A percentile compares a stretch with the other conserved stretches of the same genome.
Conservation (phyloP, 495 filamentous ascomycete genomes). For the Saxophila tyrrhenica region DNA sequence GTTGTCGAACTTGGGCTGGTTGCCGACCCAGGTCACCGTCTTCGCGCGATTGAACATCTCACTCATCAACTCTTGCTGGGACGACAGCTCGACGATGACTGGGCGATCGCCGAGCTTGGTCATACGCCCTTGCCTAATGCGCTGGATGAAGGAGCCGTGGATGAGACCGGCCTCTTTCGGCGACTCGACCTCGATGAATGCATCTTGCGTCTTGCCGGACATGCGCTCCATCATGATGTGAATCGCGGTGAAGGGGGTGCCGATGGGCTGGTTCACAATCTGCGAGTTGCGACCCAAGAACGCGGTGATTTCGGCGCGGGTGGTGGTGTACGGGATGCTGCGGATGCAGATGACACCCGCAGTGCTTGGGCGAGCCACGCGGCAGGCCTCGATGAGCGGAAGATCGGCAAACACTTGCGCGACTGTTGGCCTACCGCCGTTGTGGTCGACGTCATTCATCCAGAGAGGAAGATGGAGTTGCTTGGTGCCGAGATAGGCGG, state of each 20-base stretch:
- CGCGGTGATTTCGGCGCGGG: slow-evolving; percentile 54
- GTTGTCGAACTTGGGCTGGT: slow-evolving; percentile 31
- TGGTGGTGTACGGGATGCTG: slow-evolving; percentile 54
- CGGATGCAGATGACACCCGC: slow-evolving; percentile 32
- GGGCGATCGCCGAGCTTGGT: slow-evolving; percentile 53
- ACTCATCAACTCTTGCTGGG: slow-evolving; percentile 49
- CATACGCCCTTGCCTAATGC: slow-evolving; percentile 30
- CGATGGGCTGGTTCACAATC: slow-evolving; percentile 40
- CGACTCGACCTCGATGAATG: slow-evolving; percentile 56
- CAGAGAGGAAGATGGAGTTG: neutral
- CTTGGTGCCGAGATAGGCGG: slow-evolving; percentile 1
- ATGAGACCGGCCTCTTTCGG: slow-evolving; percentile 42
- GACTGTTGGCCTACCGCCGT: slow-evolving; percentile 5
- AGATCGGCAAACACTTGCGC: slow-evolving; percentile 10
- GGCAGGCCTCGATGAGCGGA: slow-evolving; percentile 20
- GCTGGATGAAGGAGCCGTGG: slow-evolving; percentile 36
- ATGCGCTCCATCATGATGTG: slow-evolving; percentile 79
- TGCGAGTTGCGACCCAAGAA: slow-evolving; percentile 58
- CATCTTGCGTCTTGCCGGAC: slow-evolving; percentile 67
- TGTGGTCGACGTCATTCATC: neutral
- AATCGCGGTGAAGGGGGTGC: slow-evolving; percentile 41
- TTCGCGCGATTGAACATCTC: slow-evolving; percentile 57
- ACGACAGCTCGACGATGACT: slow-evolving; percentile 50
- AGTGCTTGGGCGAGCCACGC: slow-evolving; percentile 13
- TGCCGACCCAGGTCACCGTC: slow-evolving; percentile 48